Conservation (phyloP, 345 rosid genomes). For the Linum trigynum region DNA sequence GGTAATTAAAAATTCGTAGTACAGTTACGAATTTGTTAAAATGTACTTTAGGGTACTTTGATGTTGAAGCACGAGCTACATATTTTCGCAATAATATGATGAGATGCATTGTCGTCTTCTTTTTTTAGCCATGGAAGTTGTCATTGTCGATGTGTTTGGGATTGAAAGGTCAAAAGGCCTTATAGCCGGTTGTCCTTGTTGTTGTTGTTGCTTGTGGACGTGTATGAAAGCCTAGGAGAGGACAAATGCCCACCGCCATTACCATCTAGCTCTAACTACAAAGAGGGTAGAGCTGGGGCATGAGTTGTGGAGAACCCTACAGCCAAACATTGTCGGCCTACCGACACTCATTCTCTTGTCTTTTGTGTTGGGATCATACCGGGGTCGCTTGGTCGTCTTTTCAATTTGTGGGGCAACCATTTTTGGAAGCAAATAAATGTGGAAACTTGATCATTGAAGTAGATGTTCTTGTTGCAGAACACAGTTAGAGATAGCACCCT, state of each 20-base stretch:
- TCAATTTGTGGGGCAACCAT: conserved; percentile 3
- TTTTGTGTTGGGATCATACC: background rate
- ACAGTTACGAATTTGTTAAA: too few species aligned
- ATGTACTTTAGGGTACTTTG: too few species aligned
- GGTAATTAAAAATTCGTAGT: too few species aligned
- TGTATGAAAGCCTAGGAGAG: background rate
- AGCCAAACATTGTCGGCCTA: conserved; percentile 14
- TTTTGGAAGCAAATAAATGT: background rate
- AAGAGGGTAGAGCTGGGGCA: conserved; percentile 6
- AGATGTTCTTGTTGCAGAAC: too few species aligned
- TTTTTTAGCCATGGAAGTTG: too few species aligned
- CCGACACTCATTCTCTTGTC: conserved; percentile 14
- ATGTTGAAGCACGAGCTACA: too few species aligned
- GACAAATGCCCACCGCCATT: background rate
- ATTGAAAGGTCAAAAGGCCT: too few species aligned
- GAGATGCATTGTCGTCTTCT: too few species aligned
- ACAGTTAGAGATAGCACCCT: too few species aligned
- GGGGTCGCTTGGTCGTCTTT: conserved; percentile 11
- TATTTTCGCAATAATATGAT: too few species aligned
- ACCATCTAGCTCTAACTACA: background rate
- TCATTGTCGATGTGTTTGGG: too few species aligned
- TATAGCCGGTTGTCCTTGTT: conserved; percentile 13
- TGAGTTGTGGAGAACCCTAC: conserved; percentile 23
- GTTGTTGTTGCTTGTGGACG: conserved; percentile 13
- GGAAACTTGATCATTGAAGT: too few species aligned